phyloP scores from a whole-genome alignment of 345 rosid species.

The Schrenkiella parvula region DNA sequence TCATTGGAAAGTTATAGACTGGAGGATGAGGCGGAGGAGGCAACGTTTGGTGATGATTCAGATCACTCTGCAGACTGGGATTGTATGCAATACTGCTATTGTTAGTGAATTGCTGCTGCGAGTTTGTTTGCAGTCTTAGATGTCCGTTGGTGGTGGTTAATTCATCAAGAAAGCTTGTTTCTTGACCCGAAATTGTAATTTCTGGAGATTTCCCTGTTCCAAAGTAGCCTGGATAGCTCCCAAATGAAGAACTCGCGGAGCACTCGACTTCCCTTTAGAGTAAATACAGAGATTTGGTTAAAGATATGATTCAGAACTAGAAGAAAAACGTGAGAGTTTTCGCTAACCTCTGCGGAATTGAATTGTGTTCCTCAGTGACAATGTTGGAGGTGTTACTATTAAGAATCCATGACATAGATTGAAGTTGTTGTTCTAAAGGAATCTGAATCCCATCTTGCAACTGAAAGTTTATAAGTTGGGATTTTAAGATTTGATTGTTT shows the following conservation, averaged over 20 bases:
- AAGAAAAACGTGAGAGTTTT: background rate
- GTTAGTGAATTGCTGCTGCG: constrained; percentile 39
- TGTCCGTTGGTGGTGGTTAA: constrained; percentile 44
- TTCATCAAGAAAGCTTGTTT: constrained; percentile 57
- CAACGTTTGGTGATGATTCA: constrained; percentile 42
- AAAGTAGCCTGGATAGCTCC: constrained; percentile 66
- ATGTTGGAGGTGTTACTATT: constrained; percentile 43
- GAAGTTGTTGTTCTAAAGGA: constrained; percentile 65
- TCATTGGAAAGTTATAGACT: constrained; percentile 48
- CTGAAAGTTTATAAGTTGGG: constrained; percentile 24
- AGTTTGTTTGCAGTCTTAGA: constrained; percentile 34
- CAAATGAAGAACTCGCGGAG: constrained; percentile 69
- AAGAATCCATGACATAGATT: constrained; percentile 54
- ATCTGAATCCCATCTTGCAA: constrained; percentile 53
- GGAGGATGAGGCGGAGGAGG: constrained; percentile 28
- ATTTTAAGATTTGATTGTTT: background rate
- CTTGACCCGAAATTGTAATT: constrained; percentile 59
- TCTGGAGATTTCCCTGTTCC: constrained; percentile 57
- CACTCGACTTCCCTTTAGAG: constrained; percentile 61
- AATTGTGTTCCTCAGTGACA: constrained; percentile 48
- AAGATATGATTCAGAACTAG: background rate
- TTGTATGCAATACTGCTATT: constrained; percentile 34
- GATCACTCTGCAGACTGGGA: constrained; percentile 43
- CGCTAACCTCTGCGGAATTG: constrained; percentile 49
- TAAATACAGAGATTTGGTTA: background rate